Evolutionary conservation across 352 stramenopile genomes (phyloP), one percentile per base, ranked within the genome.

Genomic region (Elongisporangium prolatum): DNA sequence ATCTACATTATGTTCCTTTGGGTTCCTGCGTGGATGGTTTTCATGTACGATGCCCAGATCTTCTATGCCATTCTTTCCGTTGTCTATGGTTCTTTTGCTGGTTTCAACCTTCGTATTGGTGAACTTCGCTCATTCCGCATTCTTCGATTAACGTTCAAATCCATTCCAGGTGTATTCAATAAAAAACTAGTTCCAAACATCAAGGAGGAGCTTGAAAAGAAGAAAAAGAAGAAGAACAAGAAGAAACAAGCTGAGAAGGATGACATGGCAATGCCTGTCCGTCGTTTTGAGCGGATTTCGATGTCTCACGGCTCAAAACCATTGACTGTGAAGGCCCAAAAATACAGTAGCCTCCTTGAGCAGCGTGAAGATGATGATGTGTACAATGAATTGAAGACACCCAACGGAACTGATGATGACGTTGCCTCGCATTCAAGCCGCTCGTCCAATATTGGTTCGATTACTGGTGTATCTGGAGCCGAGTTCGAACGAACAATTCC

Each of bases 151-250:
- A 79, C 84, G 28, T 94, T 94, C 67, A 92, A 92, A 76, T 88
- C 73, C 5, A 94, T 94, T 24, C 84, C 84, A 50, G 64, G 83
- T 17, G 74, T 92, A 48, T 94, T 94, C 54, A 94, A 94, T 69
- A 86, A 78, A 59, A 94, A 94, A 59, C 63, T 94, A 17, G 83
- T 94, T 37, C 76, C 80, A 17, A 94, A 94, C 47, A 88, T 93
- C 57, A 73, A 82, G 14, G 84, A 93, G 59, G 80, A 89, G 59
- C 84, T 86, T 59, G 72, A 81, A 16, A 87, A 86, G 54, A 89
- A 86, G 56, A 74, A 75, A 61, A 87, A 88, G 59, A 86, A 86
- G 65, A 73, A 68, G 52, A 76, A 69, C 49, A 72, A 74, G 56
- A 76, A 78, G 56, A 69, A 69, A 52, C 64, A 69, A 25, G 68